These are phyloP conservation scores for Aegle marmelos DNA, from an alignment of 345 rosid species.

Conservation along the genomic window DNA sequence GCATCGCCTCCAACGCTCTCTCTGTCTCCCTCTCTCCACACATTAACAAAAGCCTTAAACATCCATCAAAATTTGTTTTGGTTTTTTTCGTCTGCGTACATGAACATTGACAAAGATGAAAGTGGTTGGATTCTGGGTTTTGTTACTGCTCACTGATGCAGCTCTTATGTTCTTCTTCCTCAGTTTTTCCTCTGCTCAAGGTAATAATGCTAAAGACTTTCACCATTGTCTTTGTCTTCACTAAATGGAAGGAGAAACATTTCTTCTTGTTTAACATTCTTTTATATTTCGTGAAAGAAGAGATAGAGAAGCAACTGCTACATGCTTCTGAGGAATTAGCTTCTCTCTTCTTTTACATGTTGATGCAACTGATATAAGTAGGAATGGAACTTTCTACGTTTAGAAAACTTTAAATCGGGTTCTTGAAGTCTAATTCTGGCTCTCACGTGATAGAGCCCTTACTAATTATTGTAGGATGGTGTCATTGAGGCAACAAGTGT, in stretches of 20 bases:
- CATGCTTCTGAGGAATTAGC: background rate
- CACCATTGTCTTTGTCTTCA: background rate
- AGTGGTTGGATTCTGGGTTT: background rate
- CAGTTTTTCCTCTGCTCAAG: constrained; percentile 3
- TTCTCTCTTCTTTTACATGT: background rate
- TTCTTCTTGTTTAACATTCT: too few relatives aligned
- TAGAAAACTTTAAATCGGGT: background rate
- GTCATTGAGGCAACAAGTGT: background rate
- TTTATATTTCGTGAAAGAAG: background rate
- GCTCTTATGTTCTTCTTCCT: background rate
- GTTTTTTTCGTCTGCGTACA: background rate
- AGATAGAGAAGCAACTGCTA: background rate
- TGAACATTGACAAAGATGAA: background rate
- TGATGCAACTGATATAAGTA: background rate
- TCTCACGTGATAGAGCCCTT: too few relatives aligned
- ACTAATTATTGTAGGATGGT: background rate
- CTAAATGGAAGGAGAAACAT: background rate
- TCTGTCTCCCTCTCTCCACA: background rate
- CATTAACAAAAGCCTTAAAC: background rate
- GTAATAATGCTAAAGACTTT: background rate
- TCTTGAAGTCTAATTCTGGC: background rate
- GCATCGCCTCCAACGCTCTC: background rate
- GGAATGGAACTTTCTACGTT: background rate
- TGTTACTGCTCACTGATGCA: constrained; percentile 7
- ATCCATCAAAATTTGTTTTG: background rate